phyloP scores from a whole-genome alignment of 257 asterid species.

The Thymus mandschuricus region DNA sequence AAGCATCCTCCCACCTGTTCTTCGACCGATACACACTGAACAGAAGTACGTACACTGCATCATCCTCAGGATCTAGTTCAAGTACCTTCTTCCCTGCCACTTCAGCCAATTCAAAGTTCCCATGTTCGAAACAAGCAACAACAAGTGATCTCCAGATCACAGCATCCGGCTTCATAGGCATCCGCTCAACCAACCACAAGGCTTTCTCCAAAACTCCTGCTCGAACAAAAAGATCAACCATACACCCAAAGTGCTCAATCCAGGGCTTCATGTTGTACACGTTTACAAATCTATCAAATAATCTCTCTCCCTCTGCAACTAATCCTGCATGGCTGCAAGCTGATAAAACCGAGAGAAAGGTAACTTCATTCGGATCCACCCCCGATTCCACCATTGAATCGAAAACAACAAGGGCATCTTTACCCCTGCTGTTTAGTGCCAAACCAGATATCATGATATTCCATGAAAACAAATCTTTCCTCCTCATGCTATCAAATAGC shows the following conservation, averaged over 20 bases:
- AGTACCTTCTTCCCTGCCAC: constrained; percentile 56
- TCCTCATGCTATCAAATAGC: constrained; percentile 50
- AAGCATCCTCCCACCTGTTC: constrained; percentile 62
- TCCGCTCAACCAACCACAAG: constrained; percentile 41
- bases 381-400: constrained; percentile 65
- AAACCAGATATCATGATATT: constrained; percentile 71
- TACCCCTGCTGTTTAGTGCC: constrained; percentile 73
- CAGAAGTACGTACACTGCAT: constrained; percentile 66
- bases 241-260: constrained; percentile 74
- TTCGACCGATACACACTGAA: constrained; percentile 57
- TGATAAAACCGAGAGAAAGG: constrained; percentile 66
- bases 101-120: constrained; percentile 67
- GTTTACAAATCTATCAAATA: constrained; percentile 45
- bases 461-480: constrained; percentile 74
- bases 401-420: constrained; percentile 55
- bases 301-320: constrained; percentile 64
- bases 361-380: constrained; percentile 60
- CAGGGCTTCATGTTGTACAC: constrained; percentile 42
- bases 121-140: constrained; percentile 52
- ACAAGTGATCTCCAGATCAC: constrained; percentile 76
- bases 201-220: constrained; percentile 69
- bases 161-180: constrained; percentile 82
- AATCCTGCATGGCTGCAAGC: constrained; percentile 83
- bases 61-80: constrained; percentile 68
- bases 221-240: constrained; percentile 77